These are phyloP conservation scores for Cladorrhinum sp. DNA, from an alignment of 2,329 filamentous ascomycete genomes.

Conservation along the genomic window DNA sequence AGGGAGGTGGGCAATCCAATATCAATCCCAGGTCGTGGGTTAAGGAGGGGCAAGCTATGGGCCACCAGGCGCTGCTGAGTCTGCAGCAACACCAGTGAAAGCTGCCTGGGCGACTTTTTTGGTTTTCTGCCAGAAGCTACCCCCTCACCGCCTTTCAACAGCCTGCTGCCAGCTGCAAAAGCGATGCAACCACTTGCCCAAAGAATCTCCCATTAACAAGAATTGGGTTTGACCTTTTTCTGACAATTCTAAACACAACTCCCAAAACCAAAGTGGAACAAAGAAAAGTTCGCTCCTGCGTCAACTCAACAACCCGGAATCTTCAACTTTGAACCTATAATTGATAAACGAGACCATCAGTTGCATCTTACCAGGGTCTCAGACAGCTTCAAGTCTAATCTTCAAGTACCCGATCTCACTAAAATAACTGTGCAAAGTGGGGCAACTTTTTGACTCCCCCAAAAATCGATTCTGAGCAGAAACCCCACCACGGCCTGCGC, in stretches of 20 bases:
- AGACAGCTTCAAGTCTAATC: not conserved
- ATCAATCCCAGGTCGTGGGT: conserved; percentile 16
- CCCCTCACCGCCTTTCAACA: conserved; percentile 26
- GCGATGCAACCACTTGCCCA: conserved; percentile 8
- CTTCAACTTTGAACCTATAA: too few species aligned
- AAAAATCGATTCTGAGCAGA: conserved; percentile 15
- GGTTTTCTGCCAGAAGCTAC: conserved; percentile 17
- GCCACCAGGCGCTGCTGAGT: conserved; percentile 15
- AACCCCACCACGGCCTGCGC: conserved; percentile 29
- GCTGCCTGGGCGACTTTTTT: conserved; percentile 26
- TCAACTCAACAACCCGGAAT: not conserved
- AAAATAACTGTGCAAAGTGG: conserved; percentile 17
- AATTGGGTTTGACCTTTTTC: not conserved
- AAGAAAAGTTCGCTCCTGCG: not conserved
- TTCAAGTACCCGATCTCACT: not conserved
- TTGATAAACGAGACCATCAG: not conserved
- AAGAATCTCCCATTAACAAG: not conserved
- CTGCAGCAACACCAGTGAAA: conserved; percentile 10
- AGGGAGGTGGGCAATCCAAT: conserved; percentile 4
- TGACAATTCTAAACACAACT: not conserved
- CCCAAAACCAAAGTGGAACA: not conserved
- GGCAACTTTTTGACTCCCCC: conserved; percentile 17
- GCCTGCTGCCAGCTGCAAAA: conserved; percentile 17
- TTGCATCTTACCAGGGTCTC: not conserved
- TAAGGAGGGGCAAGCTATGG: conserved; percentile 25